A percentile compares a stretch with the other conserved stretches of the same genome.
Evolutionary conservation across 1,284 basidiomycete species (phyloP).

Genomic region (Vanrija pseudolonga): DNA sequence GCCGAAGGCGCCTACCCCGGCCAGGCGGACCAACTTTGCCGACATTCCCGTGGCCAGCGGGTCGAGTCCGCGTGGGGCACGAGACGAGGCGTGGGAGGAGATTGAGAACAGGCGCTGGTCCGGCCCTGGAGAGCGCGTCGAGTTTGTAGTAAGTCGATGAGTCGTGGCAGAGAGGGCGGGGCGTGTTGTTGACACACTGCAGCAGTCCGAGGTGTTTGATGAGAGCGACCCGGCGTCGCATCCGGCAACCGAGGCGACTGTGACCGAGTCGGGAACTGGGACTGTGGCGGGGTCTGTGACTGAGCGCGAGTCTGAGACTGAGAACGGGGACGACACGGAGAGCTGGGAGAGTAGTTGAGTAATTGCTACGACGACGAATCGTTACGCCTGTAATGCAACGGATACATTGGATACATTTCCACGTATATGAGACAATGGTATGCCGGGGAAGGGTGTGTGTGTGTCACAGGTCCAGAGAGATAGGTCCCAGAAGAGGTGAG

Average conservation of each 20-base stretch:
- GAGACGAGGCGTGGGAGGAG: background rate
- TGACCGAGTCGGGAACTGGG: slow-evolving; percentile 14
- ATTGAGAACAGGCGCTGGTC: background rate
- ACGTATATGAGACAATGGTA: background rate
- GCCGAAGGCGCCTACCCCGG: background rate
- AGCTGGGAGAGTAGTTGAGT: slow-evolving; percentile 4
- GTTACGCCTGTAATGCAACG: background rate
- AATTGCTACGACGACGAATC: background rate
- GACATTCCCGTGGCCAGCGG: background rate
- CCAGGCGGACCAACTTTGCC: background rate
- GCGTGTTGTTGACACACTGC: too few relatives aligned
- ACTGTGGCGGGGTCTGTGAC: background rate
- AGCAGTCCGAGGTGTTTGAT: too few relatives aligned
- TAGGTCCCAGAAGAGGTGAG: background rate
- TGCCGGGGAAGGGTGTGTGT: background rate
- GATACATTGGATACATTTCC: background rate
- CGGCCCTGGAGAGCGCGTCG: too few relatives aligned
- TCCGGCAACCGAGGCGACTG: background rate
- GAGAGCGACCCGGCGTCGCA: too few relatives aligned
- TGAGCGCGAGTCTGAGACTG: slow-evolving; percentile 2
- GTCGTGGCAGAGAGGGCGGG: too few relatives aligned
- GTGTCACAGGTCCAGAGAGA: background rate
- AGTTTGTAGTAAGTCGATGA: too few relatives aligned
- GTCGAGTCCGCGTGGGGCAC: background rate
- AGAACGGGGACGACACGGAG: slow-evolving; percentile 13